phyloP scores from a whole-genome alignment of 2,329 filamentous ascomycete species.

The Arachnomyces sp. region DNA sequence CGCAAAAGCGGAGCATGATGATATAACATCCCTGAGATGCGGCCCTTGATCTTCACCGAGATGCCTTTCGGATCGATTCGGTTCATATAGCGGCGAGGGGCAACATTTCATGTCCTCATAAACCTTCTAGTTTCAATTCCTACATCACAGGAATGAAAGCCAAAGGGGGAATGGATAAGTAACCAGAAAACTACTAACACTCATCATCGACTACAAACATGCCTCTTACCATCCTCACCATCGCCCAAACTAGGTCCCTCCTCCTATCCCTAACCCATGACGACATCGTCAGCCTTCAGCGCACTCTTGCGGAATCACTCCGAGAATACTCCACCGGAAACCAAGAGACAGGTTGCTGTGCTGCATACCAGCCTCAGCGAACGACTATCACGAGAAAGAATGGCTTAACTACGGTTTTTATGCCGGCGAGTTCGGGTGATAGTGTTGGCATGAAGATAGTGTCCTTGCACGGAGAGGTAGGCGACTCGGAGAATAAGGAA shows the following conservation, averaged over 20 bases:
- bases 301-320: slow-evolving; percentile 52
- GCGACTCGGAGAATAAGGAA: slow-evolving; percentile 26
- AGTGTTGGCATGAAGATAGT: slow-evolving; percentile 60
- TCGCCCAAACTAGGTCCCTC: slow-evolving; percentile 48
- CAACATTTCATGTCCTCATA: slow-evolving; percentile 2
- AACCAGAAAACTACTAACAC: background rate
- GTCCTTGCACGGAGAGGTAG: slow-evolving; percentile 40
- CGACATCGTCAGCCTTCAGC: slow-evolving; percentile 51
- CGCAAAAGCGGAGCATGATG: too few relatives aligned
- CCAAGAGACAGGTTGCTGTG: slow-evolving; percentile 52
- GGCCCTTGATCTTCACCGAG: background rate
- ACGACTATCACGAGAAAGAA: slow-evolving; percentile 54
- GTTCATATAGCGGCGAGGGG: background rate
- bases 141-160: too few relatives aligned
- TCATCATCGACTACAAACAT: slow-evolving; percentile 28
- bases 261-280: slow-evolving; percentile 50
- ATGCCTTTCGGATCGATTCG: background rate
- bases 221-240: slow-evolving; percentile 54
- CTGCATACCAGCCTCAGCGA: slow-evolving; percentile 54
- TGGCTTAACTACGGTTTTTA: slow-evolving; percentile 58
- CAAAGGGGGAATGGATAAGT: background rate
- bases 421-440: slow-evolving; percentile 56
- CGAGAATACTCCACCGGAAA: slow-evolving; percentile 59
- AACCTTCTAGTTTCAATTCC: background rate
- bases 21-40: too few relatives aligned